Base-by-base conservation (phyloP, 352 stramenopile species). In the Phytophthora pinifolia region DNA sequence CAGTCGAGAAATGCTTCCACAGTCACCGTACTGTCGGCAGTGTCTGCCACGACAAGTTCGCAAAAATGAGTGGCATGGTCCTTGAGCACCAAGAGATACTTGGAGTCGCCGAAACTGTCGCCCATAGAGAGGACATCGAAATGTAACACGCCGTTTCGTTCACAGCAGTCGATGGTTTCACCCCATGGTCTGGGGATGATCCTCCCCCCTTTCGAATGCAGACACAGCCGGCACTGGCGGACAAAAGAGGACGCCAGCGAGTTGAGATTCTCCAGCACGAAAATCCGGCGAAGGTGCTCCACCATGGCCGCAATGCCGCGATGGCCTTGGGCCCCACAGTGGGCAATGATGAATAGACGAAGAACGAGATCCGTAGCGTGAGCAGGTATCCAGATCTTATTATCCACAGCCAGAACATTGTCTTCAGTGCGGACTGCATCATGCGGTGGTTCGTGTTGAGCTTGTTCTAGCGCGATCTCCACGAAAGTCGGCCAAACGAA, bases 271-370 rank as follows among this genome's bases (percentile, higher is more conserved):
- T 55, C 18, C 10, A 55, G 33, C 5, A 17, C 37, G 22, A 55
- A 55, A 31, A 46, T 1, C 25, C 31, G n/a, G 6, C 47, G 48
- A 14, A 47, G n/a, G 15, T 46, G 47, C n/a, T 36, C 22, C 7
- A 55, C 31, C 47, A 55, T 55, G 10, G 36, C 29, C 3, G 27
- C 35, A 18, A 27, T 8, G 1, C 36, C 47, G 20, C 43, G 43
- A 12, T 50, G n/a, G 8, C 43, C 43, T 5, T 30, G 43, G 1
- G 43, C n/a, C 1, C 35, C 47, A 46, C 35, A 41, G 9, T 55
- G 47, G 15, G 36, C 27, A 15, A 59, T 34, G 17, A 59, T 51
- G 29, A 48, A 59, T 15, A 59, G 9, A 13, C 50, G 50, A 25
- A 44, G 8, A 31, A 32, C 32, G 15, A 59, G 34, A 20, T 46